Percentiles rank a stretch among this genome's conserved stretches.
These are phyloP conservation scores for Phialemonium atrogriseum DNA, from an alignment of 2,329 filamentous ascomycete genomes.

Conservation along the genomic window DNA sequence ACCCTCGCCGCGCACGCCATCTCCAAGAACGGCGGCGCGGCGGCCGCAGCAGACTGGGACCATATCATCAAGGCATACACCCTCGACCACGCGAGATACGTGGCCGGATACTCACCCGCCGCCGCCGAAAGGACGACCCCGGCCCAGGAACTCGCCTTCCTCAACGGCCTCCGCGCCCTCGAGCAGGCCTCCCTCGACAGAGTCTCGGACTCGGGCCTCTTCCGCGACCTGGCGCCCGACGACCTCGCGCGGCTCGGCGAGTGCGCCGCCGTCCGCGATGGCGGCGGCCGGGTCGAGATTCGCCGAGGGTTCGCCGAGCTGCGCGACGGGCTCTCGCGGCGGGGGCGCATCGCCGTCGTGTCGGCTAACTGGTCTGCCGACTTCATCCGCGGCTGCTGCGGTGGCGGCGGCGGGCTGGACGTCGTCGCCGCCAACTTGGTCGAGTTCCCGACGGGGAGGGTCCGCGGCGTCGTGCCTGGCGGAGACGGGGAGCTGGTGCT, in stretches of 20 bases:
- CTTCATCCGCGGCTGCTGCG: not conserved
- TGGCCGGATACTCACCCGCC: constrained; percentile 20
- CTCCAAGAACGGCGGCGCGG: constrained; percentile 2
- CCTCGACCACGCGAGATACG: constrained; percentile 23
- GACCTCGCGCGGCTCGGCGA: constrained; percentile 31
- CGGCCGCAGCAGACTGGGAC: constrained; percentile 37
- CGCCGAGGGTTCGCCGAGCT: not conserved
- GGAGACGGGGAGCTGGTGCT: constrained; percentile 28
- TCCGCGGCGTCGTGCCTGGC: not conserved
- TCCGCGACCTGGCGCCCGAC: constrained; percentile 26
- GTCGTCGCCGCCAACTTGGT: constrained; percentile 22
- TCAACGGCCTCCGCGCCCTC: constrained; percentile 32
- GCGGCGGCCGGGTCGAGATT: constrained; percentile 18
- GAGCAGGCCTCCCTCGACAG: constrained; percentile 38
- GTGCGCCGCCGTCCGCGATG: no score
- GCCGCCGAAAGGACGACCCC: constrained; percentile 25
- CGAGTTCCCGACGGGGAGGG: constrained; percentile 34
- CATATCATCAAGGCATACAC: constrained; percentile 36
- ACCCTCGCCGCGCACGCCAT: constrained; percentile 37
- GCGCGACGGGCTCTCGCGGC: not conserved
- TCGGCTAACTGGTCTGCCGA: constrained; percentile 2
- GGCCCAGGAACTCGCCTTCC: constrained; percentile 31
- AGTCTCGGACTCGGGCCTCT: constrained; percentile 34
- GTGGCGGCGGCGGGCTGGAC: not conserved
- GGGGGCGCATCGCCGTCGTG: not conserved